These are phyloP conservation scores for Aspergillus fumigatus DNA, from an alignment of 2,329 filamentous ascomycete species.

Conservation along the genomic window DNA sequence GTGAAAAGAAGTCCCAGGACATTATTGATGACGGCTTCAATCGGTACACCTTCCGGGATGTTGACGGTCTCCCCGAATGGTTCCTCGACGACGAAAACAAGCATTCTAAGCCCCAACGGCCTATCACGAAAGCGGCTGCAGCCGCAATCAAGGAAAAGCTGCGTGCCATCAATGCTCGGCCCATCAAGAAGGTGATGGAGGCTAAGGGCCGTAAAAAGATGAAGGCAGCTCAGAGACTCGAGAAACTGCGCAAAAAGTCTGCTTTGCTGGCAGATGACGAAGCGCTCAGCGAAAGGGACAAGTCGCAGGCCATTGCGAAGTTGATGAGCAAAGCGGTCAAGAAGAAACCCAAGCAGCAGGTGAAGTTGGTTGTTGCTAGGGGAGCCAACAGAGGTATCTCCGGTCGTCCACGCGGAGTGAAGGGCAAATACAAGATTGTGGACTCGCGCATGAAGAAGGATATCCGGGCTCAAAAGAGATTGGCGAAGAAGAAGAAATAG, in stretches of 20 bases:
- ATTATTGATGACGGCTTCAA: constrained; percentile 90
- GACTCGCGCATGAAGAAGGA: constrained; percentile 97
- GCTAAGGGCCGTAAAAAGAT: constrained; percentile 96
- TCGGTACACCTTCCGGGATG: constrained; percentile 83
- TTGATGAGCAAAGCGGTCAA: constrained; percentile 76
- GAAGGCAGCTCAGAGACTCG: constrained; percentile 81
- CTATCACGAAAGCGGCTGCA: constrained; percentile 87
- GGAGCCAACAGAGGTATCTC: constrained; percentile 80
- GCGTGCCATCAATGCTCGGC: constrained; percentile 86
- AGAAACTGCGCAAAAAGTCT: constrained; percentile 97
- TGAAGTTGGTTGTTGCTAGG: constrained; percentile 83
- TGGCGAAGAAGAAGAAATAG: constrained; percentile 63
- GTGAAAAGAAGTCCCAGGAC: constrained; percentile 73
- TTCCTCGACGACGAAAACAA: constrained; percentile 87
- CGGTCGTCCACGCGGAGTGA: constrained; percentile 83
- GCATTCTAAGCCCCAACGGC: constrained; percentile 79
- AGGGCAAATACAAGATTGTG: constrained; percentile 96
- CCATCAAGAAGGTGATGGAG: constrained; percentile 98
- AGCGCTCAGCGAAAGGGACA: constrained; percentile 92
- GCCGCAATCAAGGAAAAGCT: constrained; percentile 91
- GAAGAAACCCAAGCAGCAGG: constrained; percentile 78
- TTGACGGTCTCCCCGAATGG: constrained; percentile 92
- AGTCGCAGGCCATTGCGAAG: constrained; percentile 76
- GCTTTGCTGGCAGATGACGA: constrained; percentile 84
- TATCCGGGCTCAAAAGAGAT: constrained; percentile 76